A percentile compares a stretch with the other conserved stretches of the same genome.
Evolutionary conservation across 495 filamentous ascomycete genomes (phyloP).

Genomic region (Patellaria atrata): DNA sequence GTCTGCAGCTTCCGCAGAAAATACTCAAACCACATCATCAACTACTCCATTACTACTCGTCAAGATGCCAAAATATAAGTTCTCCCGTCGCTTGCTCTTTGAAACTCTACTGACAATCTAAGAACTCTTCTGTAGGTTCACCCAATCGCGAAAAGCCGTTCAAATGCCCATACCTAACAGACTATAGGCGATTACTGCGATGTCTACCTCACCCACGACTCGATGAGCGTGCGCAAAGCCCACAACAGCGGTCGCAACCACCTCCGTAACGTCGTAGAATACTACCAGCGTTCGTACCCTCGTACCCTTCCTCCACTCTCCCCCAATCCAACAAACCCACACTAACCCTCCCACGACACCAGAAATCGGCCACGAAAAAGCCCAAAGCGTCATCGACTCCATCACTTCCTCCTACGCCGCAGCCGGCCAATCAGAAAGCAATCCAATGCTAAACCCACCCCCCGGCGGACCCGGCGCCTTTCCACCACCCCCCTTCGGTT

Average conservation of each 20-base stretch:
- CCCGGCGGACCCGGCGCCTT: conserved; percentile 30
- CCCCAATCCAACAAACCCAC: background rate
- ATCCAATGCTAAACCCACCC: conserved; percentile 54
- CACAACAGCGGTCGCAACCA: conserved; percentile 96
- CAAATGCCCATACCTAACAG: conserved; percentile 1
- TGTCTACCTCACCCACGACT: conserved; percentile 99
- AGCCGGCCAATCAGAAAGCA: conserved; percentile 72
- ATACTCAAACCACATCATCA: no score
- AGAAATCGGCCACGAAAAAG: conserved; percentile 98
- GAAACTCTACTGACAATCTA: conserved; percentile 34
- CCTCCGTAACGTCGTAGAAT: conserved; percentile 90
- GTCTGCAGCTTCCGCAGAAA: no score
- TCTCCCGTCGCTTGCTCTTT: conserved; percentile 1
- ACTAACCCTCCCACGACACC: no score
- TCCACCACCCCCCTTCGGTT: conserved; percentile 37
- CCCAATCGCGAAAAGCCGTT: background rate
- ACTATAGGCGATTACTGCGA: conserved; percentile 89
- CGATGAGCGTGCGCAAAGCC: conserved; percentile 97
- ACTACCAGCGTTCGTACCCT: conserved; percentile 74
- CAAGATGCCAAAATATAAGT: conserved; percentile 77
- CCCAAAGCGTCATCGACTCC: conserved; percentile 92
- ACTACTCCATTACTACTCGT: no score
- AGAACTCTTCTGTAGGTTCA: conserved; percentile 55
- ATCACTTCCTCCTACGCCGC: conserved; percentile 91
- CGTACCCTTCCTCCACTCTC: no score